Conservation (phyloP, 169 alveolate species). For the Amoebophrya sp. region DNA sequence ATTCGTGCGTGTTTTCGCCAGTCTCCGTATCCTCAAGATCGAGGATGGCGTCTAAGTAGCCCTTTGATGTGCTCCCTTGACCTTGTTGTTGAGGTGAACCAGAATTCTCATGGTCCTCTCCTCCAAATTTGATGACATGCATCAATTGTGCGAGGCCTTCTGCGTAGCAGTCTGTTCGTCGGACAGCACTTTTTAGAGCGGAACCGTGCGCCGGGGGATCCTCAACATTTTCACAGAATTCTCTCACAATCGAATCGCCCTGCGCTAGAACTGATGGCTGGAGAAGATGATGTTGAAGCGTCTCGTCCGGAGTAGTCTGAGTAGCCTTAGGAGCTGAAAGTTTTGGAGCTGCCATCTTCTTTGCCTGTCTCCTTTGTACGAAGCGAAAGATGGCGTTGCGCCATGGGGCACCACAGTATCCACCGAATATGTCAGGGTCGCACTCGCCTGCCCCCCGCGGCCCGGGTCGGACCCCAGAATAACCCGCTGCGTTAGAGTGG, state of each 20-base stretch:
- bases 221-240: too few relatives aligned
- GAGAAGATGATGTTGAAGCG: not conserved
- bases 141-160: not conserved
- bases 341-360: not conserved
- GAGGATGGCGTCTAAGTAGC: not conserved
- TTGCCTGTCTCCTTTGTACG: not conserved
- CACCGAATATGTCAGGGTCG: not conserved
- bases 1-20: not conserved
- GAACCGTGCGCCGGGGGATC: not conserved
- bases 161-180: not conserved
- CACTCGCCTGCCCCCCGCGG: not conserved
- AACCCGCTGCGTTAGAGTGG: too few relatives aligned
- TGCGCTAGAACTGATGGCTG: too few relatives aligned
- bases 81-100: not conserved
- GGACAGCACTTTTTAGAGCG: not conserved
- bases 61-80: not conserved
- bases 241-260: too few relatives aligned
- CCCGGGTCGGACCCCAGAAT: too few relatives aligned
- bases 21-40: not conserved
- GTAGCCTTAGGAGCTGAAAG: not conserved
- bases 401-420: not conserved
- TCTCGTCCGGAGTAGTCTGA: not conserved
- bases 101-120: not conserved
- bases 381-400: not conserved
- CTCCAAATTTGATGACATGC: too few relatives aligned